phyloP scores from a whole-genome alignment of 306 rosid species.

The Acacia acuminata region DNA sequence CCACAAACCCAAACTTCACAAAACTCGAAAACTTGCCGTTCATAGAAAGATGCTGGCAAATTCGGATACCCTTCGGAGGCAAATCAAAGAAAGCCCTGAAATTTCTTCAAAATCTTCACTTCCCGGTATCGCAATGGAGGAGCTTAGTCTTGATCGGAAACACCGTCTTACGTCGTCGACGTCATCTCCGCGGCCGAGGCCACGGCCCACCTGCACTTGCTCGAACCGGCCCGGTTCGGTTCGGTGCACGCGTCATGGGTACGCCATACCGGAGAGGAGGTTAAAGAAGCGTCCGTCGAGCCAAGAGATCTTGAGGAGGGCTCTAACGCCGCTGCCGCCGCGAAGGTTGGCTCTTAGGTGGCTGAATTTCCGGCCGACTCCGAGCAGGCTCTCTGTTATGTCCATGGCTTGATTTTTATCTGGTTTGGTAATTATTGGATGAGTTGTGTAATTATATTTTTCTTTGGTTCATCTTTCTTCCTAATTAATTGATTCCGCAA shows the following conservation, averaged over 20 bases:
- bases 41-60: constrained; percentile 16
- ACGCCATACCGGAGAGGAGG: constrained; percentile 31
- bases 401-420: constrained; percentile 37
- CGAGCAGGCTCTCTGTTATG: constrained; percentile 71
- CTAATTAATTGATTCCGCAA: neutral
- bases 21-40: neutral
- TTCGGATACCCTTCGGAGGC: neutral
- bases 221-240: constrained; percentile 30
- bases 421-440: neutral
- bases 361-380: constrained; percentile 60
- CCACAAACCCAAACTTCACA: neutral
- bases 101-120: constrained; percentile 9
- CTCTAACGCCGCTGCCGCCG: constrained; percentile 40
- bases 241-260: constrained; percentile 37
- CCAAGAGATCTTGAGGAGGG: constrained; percentile 52
- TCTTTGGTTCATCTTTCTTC: neutral
- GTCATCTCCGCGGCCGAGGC: neutral
- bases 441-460: neutral
- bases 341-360: constrained; percentile 52
- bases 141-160: constrained; percentile 2
- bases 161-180: neutral
- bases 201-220: constrained; percentile 33
- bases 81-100: neutral
- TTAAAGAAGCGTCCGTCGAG: constrained; percentile 33
- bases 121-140: neutral